These are phyloP conservation scores for Colletotrichum liriopes DNA, from an alignment of 2,329 filamentous ascomycete genomes.

Conservation along the genomic window DNA sequence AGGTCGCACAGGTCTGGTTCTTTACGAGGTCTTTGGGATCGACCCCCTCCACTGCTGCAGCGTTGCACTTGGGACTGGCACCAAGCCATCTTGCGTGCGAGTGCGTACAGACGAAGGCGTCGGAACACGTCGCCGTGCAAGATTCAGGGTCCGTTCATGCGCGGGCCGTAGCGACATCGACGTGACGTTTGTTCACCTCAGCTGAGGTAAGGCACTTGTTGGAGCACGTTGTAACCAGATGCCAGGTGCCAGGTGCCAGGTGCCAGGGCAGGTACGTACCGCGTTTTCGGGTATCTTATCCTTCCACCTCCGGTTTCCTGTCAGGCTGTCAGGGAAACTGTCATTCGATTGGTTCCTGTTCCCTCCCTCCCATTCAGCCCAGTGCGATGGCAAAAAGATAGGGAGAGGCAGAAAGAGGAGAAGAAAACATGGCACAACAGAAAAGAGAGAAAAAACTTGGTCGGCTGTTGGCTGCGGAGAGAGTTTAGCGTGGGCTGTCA, in stretches of 20 bases:
- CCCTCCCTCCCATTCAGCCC: slow-evolving; percentile 5
- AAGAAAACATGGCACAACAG: neutral
- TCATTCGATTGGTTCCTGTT: neutral
- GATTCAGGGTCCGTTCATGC: slow-evolving; percentile 36
- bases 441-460: neutral
- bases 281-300: neutral
- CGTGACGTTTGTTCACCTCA: slow-evolving; percentile 32
- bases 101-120: neutral
- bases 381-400: neutral
- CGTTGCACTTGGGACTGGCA: neutral
- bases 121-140: slow-evolving; percentile 14
- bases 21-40: neutral
- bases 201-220: slow-evolving; percentile 7
- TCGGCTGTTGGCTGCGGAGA: slow-evolving; percentile 25
- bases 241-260: neutral
- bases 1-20: neutral
- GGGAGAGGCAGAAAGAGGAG: neutral
- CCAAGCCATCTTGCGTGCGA: neutral
- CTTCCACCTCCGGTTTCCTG: neutral
- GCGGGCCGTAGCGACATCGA: slow-evolving; percentile 27
- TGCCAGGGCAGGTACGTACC: slow-evolving; percentile 8
- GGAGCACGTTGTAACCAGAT: neutral
- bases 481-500: slow-evolving; percentile 37
- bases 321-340: neutral
- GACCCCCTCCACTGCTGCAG: neutral